These are phyloP conservation scores for Epichloe scottii DNA, from an alignment of 2,329 filamentous ascomycete genomes.

Conservation along the genomic window DNA sequence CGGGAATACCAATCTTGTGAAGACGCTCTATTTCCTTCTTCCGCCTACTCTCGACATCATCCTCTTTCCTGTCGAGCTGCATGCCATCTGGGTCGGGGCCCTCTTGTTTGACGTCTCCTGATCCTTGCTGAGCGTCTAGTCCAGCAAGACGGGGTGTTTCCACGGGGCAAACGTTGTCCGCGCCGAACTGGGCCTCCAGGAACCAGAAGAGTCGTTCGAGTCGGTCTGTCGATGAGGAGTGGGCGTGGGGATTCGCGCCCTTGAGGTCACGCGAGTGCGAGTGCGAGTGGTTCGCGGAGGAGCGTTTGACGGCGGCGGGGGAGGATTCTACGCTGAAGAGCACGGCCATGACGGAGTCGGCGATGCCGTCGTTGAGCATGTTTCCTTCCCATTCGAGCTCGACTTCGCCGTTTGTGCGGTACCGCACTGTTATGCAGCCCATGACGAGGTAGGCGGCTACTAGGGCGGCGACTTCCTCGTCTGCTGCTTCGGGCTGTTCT, in stretches of 20 bases:
- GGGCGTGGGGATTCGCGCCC: conserved; percentile 56
- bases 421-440: conserved; percentile 78
- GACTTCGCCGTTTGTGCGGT: conserved; percentile 63
- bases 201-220: conserved; percentile 86
- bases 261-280: conserved; percentile 26
- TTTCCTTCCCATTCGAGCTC: conserved; percentile 97
- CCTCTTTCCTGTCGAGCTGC: conserved; percentile 19
- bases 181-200: conserved; percentile 90
- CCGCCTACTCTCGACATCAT: conserved; percentile 38
- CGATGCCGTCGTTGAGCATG: conserved; percentile 92
- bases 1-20: conserved; percentile 74
- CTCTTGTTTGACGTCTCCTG: background rate
- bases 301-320: conserved; percentile 81
- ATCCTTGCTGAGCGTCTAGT: background rate
- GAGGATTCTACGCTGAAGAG: conserved; percentile 86
- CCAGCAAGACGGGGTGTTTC: conserved; percentile 32
- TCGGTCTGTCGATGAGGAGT: conserved; percentile 59
- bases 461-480: conserved; percentile 48
- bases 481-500: conserved; percentile 38
- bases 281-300: conserved; percentile 18
- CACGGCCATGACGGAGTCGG: conserved; percentile 92
- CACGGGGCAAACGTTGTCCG: conserved; percentile 69
- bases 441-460: conserved; percentile 60
- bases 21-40: conserved; percentile 64
- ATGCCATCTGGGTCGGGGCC: conserved; percentile 4